phyloP scores from a whole-genome alignment of 2,329 filamentous ascomycete genomes.

The Fusarium sp. region DNA sequence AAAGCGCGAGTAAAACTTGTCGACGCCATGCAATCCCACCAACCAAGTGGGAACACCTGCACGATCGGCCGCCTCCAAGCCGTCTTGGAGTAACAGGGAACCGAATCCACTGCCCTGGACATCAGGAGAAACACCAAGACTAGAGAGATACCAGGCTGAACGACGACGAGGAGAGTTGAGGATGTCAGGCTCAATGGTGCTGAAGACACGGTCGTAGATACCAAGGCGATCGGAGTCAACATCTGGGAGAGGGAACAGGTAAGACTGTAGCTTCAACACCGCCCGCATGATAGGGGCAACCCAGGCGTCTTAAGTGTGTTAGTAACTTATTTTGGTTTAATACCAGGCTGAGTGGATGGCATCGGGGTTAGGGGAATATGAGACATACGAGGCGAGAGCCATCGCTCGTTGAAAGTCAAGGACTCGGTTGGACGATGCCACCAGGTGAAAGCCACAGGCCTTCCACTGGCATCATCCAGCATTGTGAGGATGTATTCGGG shows the following conservation, averaged over 20 bases:
- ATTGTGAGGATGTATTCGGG: slow-evolving; percentile 52
- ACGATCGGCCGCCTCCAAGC: slow-evolving; percentile 49
- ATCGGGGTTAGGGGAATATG: not conserved
- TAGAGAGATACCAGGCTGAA: slow-evolving; percentile 56
- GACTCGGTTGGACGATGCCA: slow-evolving; percentile 51
- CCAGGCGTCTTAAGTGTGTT: slow-evolving; percentile 49
- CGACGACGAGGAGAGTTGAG: slow-evolving; percentile 50
- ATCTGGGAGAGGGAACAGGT: slow-evolving; percentile 46
- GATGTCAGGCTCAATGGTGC: slow-evolving; percentile 45
- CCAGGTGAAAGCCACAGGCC: slow-evolving; percentile 53
- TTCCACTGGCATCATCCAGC: slow-evolving; percentile 38
- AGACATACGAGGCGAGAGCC: slow-evolving; percentile 53
- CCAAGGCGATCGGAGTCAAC: slow-evolving; percentile 39
- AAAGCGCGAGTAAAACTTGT: slow-evolving; percentile 53
- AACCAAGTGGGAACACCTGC: slow-evolving; percentile 53
- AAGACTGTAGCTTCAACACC: slow-evolving; percentile 45
- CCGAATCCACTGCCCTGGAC: slow-evolving; percentile 54
- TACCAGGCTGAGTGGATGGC: slow-evolving; percentile 1
- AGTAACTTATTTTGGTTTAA: slow-evolving; percentile 1
- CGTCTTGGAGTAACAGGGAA: slow-evolving; percentile 51
- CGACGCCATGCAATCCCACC: slow-evolving; percentile 51
- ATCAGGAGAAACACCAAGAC: slow-evolving; percentile 52
- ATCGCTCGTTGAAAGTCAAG: slow-evolving; percentile 50
- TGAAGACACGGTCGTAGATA: slow-evolving; percentile 49
- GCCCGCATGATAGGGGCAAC: slow-evolving; percentile 49